phyloP scores from a whole-genome alignment of 108 stramenopile genomes.

The Cylindrotheca fusiformis region DNA sequence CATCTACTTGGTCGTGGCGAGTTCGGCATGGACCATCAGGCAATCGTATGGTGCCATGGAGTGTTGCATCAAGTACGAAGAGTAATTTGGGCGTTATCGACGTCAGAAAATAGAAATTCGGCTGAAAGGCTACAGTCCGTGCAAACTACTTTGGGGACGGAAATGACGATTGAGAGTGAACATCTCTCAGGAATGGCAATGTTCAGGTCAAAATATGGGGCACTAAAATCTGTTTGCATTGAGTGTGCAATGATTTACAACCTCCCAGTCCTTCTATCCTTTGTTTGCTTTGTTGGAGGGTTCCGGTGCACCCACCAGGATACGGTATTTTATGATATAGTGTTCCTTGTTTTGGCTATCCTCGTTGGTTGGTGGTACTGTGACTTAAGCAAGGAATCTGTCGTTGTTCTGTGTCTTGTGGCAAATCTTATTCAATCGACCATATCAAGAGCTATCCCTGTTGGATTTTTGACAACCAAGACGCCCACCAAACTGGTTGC shows the following conservation, averaged over 20 bases:
- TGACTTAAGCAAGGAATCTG: background rate
- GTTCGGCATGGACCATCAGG: constrained; percentile 80
- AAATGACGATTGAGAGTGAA: background rate
- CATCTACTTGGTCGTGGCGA: constrained; percentile 10
- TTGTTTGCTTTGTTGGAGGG: constrained; percentile 17
- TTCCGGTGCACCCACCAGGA: background rate
- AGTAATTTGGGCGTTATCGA: constrained; percentile 43
- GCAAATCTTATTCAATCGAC: constrained; percentile 12
- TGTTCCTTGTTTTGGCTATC: background rate
- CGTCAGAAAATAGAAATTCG: background rate
- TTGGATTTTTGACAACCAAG: background rate
- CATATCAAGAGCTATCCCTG: background rate
- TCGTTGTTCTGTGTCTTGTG: constrained; percentile 17
- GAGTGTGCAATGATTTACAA: constrained; percentile 38
- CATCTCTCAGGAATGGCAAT: background rate
- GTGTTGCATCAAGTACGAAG: constrained; percentile 50
- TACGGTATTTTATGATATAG: background rate
- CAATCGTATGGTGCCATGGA: constrained; percentile 84
- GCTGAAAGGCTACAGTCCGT: background rate
- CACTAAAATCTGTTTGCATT: constrained; percentile 9
- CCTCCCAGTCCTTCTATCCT: constrained; percentile 12
- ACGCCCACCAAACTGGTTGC: no score
- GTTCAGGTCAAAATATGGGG: background rate
- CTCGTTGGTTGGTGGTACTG: constrained; percentile 1
- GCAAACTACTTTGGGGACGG: background rate